These are phyloP conservation scores for Cyanidiococcus yangmingshanensis DNA, from an alignment of 23 red algal genomes.

Conservation along the genomic window DNA sequence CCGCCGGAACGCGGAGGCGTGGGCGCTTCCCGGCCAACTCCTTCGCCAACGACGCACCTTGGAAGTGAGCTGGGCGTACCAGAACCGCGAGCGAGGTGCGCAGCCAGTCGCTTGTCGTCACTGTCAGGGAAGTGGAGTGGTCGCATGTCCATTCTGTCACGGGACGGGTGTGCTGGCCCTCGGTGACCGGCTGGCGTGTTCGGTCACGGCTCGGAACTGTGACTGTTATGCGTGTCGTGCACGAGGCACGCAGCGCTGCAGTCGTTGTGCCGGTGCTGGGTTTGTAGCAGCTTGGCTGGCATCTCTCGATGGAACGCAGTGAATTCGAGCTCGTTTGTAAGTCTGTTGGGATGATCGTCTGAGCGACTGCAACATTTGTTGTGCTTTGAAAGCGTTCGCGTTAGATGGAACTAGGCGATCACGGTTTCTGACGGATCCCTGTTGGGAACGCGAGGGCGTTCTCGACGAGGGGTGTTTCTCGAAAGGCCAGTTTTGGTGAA, in stretches of 20 bases:
- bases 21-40: neutral
- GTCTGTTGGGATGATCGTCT: no score
- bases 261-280: neutral
- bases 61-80: neutral
- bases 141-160: constrained; percentile 3
- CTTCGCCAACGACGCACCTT: neutral
- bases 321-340: no score
- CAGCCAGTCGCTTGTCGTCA: neutral
- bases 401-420: no score
- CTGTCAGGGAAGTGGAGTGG: neutral
- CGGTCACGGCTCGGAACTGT: constrained; percentile 1
- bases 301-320: neutral
- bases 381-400: no score
- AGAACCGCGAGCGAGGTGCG: neutral
- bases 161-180: constrained; percentile 14
- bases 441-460: no score
- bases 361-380: no score
- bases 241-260: neutral
- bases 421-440: no score
- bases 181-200: constrained; percentile 8
- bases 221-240: constrained; percentile 17
- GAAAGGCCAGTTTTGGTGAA: no score
- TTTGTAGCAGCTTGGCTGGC: neutral
- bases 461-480: no score
- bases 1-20: neutral